These are phyloP conservation scores for Mycena chlorophos DNA, from an alignment of 768 basidiomycete genomes.

Conservation along the genomic window DNA sequence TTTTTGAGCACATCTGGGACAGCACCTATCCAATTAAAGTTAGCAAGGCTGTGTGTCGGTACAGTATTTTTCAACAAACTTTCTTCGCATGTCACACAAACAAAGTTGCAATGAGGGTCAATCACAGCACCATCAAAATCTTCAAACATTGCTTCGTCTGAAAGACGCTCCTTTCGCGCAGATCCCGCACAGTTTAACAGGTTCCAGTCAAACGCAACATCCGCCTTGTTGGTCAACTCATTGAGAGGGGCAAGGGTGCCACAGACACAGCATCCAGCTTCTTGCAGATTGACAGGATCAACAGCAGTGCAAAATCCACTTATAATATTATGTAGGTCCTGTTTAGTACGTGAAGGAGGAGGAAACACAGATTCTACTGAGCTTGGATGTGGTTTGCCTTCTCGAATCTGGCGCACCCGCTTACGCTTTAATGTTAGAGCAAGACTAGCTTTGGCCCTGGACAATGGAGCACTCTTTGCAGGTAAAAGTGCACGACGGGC, in stretches of 20 bases:
- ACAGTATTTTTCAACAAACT: neutral
- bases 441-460: no score
- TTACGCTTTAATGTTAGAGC: no score
- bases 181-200: neutral
- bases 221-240: neutral
- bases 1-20: conserved; percentile 5
- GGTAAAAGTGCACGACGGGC: no score
- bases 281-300: no score
- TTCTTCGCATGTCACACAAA: conserved; percentile 3
- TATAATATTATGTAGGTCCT: no score
- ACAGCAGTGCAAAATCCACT: no score
- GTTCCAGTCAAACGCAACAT: neutral
- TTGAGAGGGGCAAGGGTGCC: neutral
- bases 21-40: conserved; percentile 16
- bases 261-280: neutral
- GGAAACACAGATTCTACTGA: no score
- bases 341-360: no score
- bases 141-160: neutral
- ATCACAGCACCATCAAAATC: neutral
- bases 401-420: no score
- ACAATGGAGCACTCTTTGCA: no score
- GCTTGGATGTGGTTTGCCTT: no score
- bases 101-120: neutral
- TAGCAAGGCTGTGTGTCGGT: conserved; percentile 4
- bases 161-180: neutral